These are phyloP conservation scores for Linum lewisii DNA, from an alignment of 345 rosid genomes.

Conservation along the genomic window DNA sequence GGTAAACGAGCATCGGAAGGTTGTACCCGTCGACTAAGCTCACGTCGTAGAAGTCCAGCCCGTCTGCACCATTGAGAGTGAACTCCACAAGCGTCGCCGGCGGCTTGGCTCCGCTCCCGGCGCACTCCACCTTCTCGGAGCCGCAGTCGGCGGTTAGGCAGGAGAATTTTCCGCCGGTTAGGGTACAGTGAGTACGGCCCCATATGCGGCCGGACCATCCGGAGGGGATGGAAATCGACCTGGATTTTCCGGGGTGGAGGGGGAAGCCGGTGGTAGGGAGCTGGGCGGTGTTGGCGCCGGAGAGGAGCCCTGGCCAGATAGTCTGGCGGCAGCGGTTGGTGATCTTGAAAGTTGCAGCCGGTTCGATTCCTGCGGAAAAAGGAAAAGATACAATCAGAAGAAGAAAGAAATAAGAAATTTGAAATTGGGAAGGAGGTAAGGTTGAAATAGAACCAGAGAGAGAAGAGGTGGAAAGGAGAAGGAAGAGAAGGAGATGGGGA, in stretches of 20 bases:
- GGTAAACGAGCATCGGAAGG: slow-evolving; percentile 52
- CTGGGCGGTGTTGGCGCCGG: slow-evolving; percentile 59
- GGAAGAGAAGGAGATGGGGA: slow-evolving; percentile 18
- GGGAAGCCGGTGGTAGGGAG: slow-evolving; percentile 74
- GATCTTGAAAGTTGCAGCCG: slow-evolving; percentile 59
- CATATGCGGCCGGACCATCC: slow-evolving; percentile 90
- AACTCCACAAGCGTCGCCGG: slow-evolving; percentile 85
- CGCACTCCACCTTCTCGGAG: slow-evolving; percentile 55
- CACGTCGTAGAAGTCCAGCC: slow-evolving; percentile 76
- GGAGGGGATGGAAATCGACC: slow-evolving; percentile 38
- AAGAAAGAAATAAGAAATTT: background rate
- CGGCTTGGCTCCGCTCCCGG: slow-evolving; percentile 69
- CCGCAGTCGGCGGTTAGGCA: slow-evolving; percentile 74
- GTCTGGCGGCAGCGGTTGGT: slow-evolving; percentile 62
- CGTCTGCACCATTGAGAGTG: slow-evolving; percentile 65
- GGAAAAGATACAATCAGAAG: background rate
- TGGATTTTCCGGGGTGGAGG: slow-evolving; percentile 50
- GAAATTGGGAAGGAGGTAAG: background rate
- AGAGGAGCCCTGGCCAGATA: slow-evolving; percentile 81
- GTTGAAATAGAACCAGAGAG: slow-evolving; percentile 26
- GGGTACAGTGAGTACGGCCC: slow-evolving; percentile 57
- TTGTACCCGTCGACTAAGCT: slow-evolving; percentile 72
- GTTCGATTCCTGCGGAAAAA: slow-evolving; percentile 23
- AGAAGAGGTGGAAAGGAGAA: slow-evolving; percentile 15
- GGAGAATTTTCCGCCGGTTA: slow-evolving; percentile 40